phyloP scores from a whole-genome alignment of 768 basidiomycete species.

The Gloeophyllum trabeum region DNA sequence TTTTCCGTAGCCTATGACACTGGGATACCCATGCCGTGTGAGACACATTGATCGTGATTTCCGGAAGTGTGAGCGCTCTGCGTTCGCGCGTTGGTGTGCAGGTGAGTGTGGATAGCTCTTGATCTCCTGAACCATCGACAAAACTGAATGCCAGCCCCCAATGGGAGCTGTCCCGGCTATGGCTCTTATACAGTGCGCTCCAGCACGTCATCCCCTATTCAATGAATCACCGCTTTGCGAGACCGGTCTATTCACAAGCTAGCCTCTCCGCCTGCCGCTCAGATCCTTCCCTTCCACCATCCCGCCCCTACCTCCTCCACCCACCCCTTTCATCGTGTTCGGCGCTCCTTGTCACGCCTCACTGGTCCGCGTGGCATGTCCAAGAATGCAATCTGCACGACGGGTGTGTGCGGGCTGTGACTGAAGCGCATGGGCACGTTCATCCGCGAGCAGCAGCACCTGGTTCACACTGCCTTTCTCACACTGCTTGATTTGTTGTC shows the following conservation, averaged over 20 bases:
- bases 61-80: no score
- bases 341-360: conserved; percentile 17
- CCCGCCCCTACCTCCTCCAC: conserved; percentile 9
- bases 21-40: no score
- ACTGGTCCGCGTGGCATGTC: conserved; percentile 72
- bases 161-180: conserved; percentile 84
- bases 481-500: no score
- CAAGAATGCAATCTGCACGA: conserved; percentile 43
- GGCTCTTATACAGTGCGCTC: conserved; percentile 73
- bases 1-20: no score
- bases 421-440: conserved; percentile 90
- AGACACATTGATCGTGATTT: no score
- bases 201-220: conserved; percentile 43
- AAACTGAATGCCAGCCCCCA: no score
- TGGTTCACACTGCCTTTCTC: no score
- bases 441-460: conserved; percentile 80
- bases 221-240: conserved; percentile 21
- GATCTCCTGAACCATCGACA: no score
- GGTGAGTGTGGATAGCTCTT: no score
- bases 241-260: conserved; percentile 56
- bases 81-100: no score
- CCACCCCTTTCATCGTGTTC: conserved; percentile 6
- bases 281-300: conserved; percentile 8
- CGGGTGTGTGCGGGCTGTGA: conserved; percentile 87
- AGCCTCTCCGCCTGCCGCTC: conserved; percentile 60